Base-by-base conservation (phyloP, 768 basidiomycete species). In the Lactarius psammicola region DNA sequence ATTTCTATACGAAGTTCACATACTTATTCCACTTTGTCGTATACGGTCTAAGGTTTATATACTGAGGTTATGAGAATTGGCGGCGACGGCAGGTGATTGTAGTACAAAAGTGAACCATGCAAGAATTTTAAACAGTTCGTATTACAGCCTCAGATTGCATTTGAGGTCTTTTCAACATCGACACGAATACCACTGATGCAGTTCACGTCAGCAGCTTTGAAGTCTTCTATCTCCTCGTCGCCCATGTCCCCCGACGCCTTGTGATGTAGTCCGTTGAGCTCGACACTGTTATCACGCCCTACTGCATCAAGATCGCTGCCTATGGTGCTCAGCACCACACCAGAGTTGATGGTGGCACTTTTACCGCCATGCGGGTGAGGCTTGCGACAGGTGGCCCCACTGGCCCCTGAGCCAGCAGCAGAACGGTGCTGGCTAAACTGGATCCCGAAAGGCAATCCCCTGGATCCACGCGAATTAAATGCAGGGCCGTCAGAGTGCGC, bases 151-250 rank as follows among this genome's bases (percentile, higher is more conserved):
- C 72, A 85, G 72, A 84, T 78, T 59, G 80, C 81, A 58, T 80
- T 78, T 28, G 83, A 84, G 54, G 80, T 80, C 75, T 84, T 86
- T 74, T 88, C 86, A 20, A 89, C 80, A 65, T 88, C 81, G 26
- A 88, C 81, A 62, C 82, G 79, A 66, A 88, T 85, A 11, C 85
- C 84, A 49, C 73, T 66, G 59, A 72, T 51, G 51, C 66, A 67
- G 30, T 63, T 66, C 49, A 70, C 56, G 26, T 69, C 70, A 0
- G 20, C 62, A 36, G 72, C 75, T 40, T 64, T 66, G 60, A 66
- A 62, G 44, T 72, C 30, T 59, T 76, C 49, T 65, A 69, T 55
- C 28, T 68, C 65, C 62, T 74, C 67, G 70, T 62, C 77, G 73
- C 28, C 79, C 60, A 61, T 72, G 69, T 65, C 71, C 59, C 34